Percentiles rank a stretch among this genome's conserved stretches.
phyloP scores from a whole-genome alignment of 208 protist genomes.

The Trichomonas vaginalis region DNA sequence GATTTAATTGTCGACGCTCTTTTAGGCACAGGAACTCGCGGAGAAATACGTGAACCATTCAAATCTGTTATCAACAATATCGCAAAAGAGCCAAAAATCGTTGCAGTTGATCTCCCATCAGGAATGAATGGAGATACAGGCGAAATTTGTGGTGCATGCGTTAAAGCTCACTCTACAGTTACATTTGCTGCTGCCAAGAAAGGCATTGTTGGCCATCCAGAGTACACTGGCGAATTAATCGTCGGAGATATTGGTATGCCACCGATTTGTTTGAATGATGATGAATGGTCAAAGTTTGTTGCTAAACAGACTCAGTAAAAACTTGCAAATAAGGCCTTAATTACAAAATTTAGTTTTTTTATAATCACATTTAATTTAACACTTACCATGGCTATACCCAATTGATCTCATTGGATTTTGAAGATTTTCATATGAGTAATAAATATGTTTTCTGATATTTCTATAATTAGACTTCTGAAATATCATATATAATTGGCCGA shows the following conservation, averaged over 20 bases:
- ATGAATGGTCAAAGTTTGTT: neutral
- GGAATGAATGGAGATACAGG: conserved; percentile 12
- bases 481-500: too few relatives aligned
- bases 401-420: too few relatives aligned
- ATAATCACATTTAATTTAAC: too few relatives aligned
- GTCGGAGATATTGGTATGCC: conserved; percentile 1
- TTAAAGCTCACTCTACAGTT: neutral
- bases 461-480: too few relatives aligned
- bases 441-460: too few relatives aligned
- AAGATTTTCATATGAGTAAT: too few relatives aligned
- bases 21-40: conserved; percentile 3
- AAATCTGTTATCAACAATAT: neutral
- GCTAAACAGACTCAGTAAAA: neutral
- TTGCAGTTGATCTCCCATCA: conserved; percentile 11
- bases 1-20: neutral
- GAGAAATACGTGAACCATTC: neutral
- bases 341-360: too few relatives aligned
- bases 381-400: too few relatives aligned
- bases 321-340: too few relatives aligned
- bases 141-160: conserved; percentile 2
- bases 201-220: neutral
- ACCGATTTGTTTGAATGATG: conserved; percentile 15
- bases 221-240: neutral
- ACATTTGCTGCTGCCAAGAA: conserved; percentile 9
- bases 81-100: neutral